Percentiles rank a stretch among this genome's conserved stretches.
These are phyloP conservation scores for Dioszegia crocea DNA, from an alignment of 768 basidiomycete genomes.

Conservation along the genomic window DNA sequence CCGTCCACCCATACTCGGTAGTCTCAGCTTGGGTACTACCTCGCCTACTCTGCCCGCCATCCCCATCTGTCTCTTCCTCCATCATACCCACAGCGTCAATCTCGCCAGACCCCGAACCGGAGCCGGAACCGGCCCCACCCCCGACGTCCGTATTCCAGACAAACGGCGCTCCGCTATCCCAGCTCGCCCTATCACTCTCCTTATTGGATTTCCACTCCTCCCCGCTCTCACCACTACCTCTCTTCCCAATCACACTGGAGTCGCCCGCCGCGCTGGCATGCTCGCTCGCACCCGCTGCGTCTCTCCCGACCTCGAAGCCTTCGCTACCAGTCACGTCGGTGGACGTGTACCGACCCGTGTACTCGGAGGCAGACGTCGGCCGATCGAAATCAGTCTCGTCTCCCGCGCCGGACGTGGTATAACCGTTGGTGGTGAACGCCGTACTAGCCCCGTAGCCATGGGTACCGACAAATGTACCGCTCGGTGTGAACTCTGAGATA, in stretches of 20 bases:
- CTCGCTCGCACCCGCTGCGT: neutral
- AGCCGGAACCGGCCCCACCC: conserved; percentile 3
- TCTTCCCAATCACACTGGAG: conserved; percentile 3
- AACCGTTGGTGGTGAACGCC: conserved; percentile 3
- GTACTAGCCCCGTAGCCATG: conserved; percentile 3
- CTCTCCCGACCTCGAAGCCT: conserved; percentile 1
- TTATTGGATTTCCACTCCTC: conserved; percentile 11
- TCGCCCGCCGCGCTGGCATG: conserved; percentile 5
- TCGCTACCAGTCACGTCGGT: conserved; percentile 6
- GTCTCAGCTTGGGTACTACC: conserved; percentile 6
- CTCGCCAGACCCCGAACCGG: too few species aligned
- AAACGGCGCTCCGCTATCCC: conserved; percentile 40
- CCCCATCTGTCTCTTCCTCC: neutral
- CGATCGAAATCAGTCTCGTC: conserved; percentile 9
- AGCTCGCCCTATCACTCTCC: conserved; percentile 23
- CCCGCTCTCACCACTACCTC: conserved; percentile 2
- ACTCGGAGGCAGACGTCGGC: conserved; percentile 11
- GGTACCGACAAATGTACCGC: conserved; percentile 3
- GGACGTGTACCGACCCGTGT: conserved; percentile 5
- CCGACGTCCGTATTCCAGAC: conserved; percentile 24
- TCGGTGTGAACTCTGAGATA: conserved; percentile 5
- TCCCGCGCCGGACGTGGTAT: neutral
- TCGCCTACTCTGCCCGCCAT: neutral
- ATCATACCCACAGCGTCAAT: neutral
- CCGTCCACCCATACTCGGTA: conserved; percentile 11